Conservation (phyloP, 2,329 filamentous ascomycete species). For the Aspergillus versicolor region DNA sequence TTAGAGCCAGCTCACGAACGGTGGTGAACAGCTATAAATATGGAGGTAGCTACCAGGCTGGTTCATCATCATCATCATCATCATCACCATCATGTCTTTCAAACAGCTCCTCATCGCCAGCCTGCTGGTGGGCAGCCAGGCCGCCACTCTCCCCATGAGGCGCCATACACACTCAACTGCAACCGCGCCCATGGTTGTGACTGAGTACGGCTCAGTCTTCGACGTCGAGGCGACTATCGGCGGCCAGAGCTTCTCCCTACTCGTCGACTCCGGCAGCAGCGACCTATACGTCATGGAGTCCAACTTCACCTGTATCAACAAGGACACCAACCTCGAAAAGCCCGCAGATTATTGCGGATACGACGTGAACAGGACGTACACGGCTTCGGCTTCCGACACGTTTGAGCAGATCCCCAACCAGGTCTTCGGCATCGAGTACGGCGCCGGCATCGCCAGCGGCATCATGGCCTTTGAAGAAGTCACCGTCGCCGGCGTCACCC, state of each 20-base stretch:
- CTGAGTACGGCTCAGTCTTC: conserved; percentile 21
- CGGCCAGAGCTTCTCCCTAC: conserved; percentile 32
- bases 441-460: conserved; percentile 24
- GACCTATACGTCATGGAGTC: conserved; percentile 47
- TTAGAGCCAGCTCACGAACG: too few relatives aligned
- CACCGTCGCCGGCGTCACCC: conserved; percentile 23
- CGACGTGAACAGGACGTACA: conserved; percentile 25
- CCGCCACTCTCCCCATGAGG: not conserved
- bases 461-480: conserved; percentile 25
- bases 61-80: too few relatives aligned
- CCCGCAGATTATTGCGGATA: conserved; percentile 17
- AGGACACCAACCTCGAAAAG: conserved; percentile 2
- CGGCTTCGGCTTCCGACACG: conserved; percentile 6
- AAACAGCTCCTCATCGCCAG: not conserved
- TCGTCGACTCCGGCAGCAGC: conserved; percentile 50
- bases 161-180: not conserved
- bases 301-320: conserved; percentile 36
- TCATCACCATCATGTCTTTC: not conserved
- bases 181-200: conserved; percentile 14
- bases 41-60: too few relatives aligned
- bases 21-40: too few relatives aligned
- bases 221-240: conserved; percentile 26
- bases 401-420: conserved; percentile 21
- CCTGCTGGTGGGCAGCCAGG: not conserved
- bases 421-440: conserved; percentile 25